Base-by-base conservation (phyloP, 306 rosid species). In the Prunus mira region DNA sequence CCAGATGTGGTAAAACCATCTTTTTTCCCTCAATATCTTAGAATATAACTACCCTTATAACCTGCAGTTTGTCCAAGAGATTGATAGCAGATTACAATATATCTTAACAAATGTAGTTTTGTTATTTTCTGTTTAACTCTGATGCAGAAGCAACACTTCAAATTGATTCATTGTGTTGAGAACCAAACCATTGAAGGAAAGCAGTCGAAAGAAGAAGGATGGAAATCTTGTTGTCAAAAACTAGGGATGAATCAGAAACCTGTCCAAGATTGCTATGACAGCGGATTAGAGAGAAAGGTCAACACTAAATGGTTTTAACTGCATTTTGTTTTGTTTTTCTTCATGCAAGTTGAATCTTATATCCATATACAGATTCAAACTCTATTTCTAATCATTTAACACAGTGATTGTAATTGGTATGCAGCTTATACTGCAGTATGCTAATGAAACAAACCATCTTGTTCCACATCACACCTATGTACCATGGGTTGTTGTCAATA, bases 81-180 rank as follows among this genome's bases (percentile, higher is more conserved):
- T 15, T 38, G 20, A 1, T 52, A 15, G 22, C 57, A 69, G 10
- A 7, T 12, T 66, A 38, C 71, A 12, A 49, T 10, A 67, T 52
- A 17, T 24, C 38, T 46, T 22, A 1, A 67, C 22, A 12, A 32
- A 65, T 10, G 13, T 2, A 19, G 25, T 38, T 38, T 38, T 38
- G 9, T n/a, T 47, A 10, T 22, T 9, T 3, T 70, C 55, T 68
- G 28, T n/a, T 63, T 20, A 47, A 22, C 28, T 65, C 12, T 30
- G 63, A 62, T 65, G 81, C 89, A 91, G 97, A 83, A 2, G 5
- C 54, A 69, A 2, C 94, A 91, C 82, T 91, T 88, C 75, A 85
- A 65, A 64, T 85, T 91, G 74, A 78, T 93, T 78, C 82, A 73
- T 46, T 93, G 97, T 49, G 81, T 90, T 75, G 98, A 93, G 79